These are phyloP conservation scores for Triangularia verruculosa DNA, from an alignment of 2,329 filamentous ascomycete species.

Conservation along the genomic window DNA sequence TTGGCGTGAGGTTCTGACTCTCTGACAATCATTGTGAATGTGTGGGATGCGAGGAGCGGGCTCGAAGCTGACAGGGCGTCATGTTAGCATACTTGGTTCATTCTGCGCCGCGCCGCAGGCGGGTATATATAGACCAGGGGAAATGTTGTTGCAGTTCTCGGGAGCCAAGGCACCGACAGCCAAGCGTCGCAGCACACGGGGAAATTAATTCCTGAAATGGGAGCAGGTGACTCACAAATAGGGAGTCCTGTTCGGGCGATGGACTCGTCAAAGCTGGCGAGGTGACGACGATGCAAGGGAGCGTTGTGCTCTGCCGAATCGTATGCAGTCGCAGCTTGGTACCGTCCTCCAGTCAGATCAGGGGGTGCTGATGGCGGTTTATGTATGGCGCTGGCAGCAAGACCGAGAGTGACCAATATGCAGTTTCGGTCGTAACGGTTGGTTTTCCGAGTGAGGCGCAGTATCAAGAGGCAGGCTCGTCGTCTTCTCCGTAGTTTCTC, in stretches of 20 bases:
- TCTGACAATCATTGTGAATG: constrained; percentile 34
- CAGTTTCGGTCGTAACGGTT: constrained; percentile 13
- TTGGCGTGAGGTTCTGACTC: constrained; percentile 32
- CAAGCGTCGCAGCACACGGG: constrained; percentile 3
- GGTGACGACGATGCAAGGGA: constrained; percentile 28
- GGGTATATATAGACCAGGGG: constrained; percentile 17
- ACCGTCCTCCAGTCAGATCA: constrained; percentile 24
- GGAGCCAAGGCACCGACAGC: constrained; percentile 15
- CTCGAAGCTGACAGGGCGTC: constrained; percentile 6
- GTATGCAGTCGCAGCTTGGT: constrained; percentile 24
- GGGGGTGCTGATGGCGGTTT: constrained; percentile 16
- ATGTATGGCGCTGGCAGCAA: constrained; percentile 27
- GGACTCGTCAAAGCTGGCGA: constrained; percentile 28
- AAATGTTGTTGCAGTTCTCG: constrained; percentile 1
- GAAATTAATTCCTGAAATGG: constrained; percentile 18
- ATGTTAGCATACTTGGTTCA: constrained; percentile 26
- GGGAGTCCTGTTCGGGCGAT: constrained; percentile 17
- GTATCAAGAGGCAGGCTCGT: constrained; percentile 4
- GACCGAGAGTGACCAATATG: constrained; percentile 27
- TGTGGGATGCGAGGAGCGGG: constrained; percentile 9
- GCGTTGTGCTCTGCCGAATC: constrained; percentile 27
- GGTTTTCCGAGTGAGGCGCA: constrained; percentile 22
- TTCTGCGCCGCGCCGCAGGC: neutral
- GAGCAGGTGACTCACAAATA: constrained; percentile 32
- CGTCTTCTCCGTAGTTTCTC: neutral